A percentile compares a stretch with the other conserved stretches of the same genome.
phyloP scores from a whole-genome alignment of 1,139 yeast genomes.

The Saccharomyces hybrid region DNA sequence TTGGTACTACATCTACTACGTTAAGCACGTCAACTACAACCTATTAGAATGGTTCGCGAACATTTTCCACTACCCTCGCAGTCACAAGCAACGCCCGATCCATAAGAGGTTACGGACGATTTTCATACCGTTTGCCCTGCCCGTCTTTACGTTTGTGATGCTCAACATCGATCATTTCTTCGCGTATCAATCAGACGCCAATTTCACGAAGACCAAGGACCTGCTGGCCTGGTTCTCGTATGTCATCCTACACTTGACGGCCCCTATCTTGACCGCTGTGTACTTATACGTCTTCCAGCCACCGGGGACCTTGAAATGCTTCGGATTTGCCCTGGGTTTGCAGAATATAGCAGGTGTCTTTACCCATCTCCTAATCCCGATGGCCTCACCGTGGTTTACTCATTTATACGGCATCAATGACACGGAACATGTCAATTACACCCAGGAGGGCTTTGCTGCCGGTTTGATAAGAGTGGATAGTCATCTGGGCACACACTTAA shows the following conservation, averaged over 20 bases:
- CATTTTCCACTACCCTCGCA: slow-evolving; percentile 17
- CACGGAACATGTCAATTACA: slow-evolving; percentile 43
- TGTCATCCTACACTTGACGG: slow-evolving; percentile 52
- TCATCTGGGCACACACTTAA: slow-evolving; percentile 55
- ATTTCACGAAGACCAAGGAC: slow-evolving; percentile 40
- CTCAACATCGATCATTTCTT: slow-evolving; percentile 37
- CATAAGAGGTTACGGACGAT: slow-evolving; percentile 15
- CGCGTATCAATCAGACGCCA: slow-evolving; percentile 29
- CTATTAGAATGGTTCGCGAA: slow-evolving; percentile 23
- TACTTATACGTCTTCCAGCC: slow-evolving; percentile 62
- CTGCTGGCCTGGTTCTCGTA: slow-evolving; percentile 53
- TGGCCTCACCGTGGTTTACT: slow-evolving; percentile 69
- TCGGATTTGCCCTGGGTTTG: slow-evolving; percentile 46
- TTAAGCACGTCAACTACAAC: slow-evolving; percentile 16
- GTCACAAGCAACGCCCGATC: slow-evolving; percentile 9
- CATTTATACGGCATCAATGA: slow-evolving; percentile 51
- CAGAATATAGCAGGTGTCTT: slow-evolving; percentile 55
- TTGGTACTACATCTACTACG: slow-evolving; percentile 25
- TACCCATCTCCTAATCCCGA: slow-evolving; percentile 55
- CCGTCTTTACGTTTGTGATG: slow-evolving; percentile 17
- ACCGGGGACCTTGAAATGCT: slow-evolving; percentile 50
- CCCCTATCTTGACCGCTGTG: slow-evolving; percentile 55
- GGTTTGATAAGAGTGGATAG: slow-evolving; percentile 59
- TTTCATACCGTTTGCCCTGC: slow-evolving; percentile 21
- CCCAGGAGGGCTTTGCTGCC: slow-evolving; percentile 62